These are phyloP conservation scores for Metschnikowia gelsemii DNA, from an alignment of 805 yeast species.

Conservation along the genomic window DNA sequence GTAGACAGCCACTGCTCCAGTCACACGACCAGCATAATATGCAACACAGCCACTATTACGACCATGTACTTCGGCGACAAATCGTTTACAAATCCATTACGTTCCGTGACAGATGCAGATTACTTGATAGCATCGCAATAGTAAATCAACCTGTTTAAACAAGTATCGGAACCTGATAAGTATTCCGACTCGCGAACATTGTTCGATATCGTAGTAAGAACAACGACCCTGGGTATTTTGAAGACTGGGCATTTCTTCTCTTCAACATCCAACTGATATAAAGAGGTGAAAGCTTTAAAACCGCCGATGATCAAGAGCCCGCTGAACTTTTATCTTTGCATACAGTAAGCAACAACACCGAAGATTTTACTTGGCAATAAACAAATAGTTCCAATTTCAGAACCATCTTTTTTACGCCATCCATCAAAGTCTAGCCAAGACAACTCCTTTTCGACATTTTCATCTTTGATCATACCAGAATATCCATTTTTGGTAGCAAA, in stretches of 20 bases:
- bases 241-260: slow-evolving; percentile 82
- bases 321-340: slow-evolving; percentile 84
- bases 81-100: no score
- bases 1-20: slow-evolving; percentile 90
- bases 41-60: slow-evolving; percentile 96
- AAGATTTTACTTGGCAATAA: slow-evolving; percentile 34
- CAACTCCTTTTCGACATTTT: slow-evolving; percentile 55
- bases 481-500: slow-evolving; percentile 76
- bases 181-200: slow-evolving; percentile 99
- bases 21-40: slow-evolving; percentile 74
- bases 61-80: slow-evolving; percentile 97
- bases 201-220: slow-evolving; percentile 95
- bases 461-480: slow-evolving; percentile 65
- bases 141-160: slow-evolving; percentile 83
- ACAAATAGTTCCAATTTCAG: slow-evolving; percentile 80
- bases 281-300: slow-evolving; percentile 89
- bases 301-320: slow-evolving; percentile 94
- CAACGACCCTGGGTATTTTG: slow-evolving; percentile 88
- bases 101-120: slow-evolving; percentile 90
- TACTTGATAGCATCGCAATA: slow-evolving; percentile 96
- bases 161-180: slow-evolving; percentile 93
- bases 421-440: slow-evolving; percentile 69
- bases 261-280: slow-evolving; percentile 77
- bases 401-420: slow-evolving; percentile 76
- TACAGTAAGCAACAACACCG: slow-evolving; percentile 89